Percentiles rank a stretch among this genome's conserved stretches.
phyloP scores from a whole-genome alignment of 305 asterid species.

The Fraxinus angustifolia region DNA sequence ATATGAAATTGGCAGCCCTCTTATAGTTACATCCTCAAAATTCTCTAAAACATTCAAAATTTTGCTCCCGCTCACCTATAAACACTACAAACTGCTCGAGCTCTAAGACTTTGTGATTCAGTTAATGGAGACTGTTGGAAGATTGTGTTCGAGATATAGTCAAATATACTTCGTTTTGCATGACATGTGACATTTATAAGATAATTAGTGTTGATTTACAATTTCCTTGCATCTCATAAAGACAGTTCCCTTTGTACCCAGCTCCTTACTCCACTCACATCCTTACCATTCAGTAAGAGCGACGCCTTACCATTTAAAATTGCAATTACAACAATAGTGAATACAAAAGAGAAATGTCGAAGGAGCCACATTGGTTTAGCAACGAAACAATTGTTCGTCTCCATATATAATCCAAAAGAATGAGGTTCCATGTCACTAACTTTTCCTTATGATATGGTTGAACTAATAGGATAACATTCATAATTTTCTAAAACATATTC shows the following conservation, averaged over 20 bases:
- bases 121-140: conserved; percentile 5
- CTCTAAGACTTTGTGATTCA: background rate
- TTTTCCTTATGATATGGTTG: background rate
- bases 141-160: background rate
- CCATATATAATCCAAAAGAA: no score
- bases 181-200: background rate
- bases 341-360: no score
- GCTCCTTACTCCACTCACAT: background rate
- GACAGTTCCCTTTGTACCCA: background rate
- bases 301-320: background rate
- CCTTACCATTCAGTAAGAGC: background rate
- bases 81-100: background rate
- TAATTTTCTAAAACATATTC: background rate
- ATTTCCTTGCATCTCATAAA: background rate
- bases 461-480: background rate
- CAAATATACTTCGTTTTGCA: background rate
- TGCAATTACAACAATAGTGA: no score
- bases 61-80: background rate
- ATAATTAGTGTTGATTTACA: background rate
- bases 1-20: background rate
- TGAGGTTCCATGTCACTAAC: background rate
- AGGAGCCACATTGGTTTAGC: no score
- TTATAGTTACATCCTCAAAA: background rate
- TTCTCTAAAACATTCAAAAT: background rate
- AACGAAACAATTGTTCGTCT: no score